Evolutionary conservation across 106 monocot species (phyloP).

Genomic region (Posidonia australis): DNA sequence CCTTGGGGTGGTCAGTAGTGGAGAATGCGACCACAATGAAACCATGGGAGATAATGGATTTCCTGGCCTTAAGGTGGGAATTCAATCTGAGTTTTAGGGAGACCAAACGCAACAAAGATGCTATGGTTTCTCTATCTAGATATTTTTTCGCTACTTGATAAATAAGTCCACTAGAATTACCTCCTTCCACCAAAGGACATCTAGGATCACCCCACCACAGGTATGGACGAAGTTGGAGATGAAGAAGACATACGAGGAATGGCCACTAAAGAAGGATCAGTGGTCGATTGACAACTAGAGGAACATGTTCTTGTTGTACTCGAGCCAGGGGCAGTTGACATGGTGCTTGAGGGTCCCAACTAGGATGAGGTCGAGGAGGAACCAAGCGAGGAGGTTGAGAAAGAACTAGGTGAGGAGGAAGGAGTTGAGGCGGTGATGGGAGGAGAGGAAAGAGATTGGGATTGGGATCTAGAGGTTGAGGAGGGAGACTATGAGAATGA

Average conservation of each 20-base stretch:
- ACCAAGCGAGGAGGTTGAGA: conserved; percentile 50
- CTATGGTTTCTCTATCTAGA: too few relatives aligned
- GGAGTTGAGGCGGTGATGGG: conserved; percentile 4
- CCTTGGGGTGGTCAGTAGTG: too few relatives aligned
- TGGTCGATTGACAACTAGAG: conserved; percentile 58
- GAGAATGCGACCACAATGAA: too few relatives aligned
- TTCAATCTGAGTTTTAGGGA: too few relatives aligned
- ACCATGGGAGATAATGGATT: too few relatives aligned
- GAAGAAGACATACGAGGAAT: conserved; percentile 92
- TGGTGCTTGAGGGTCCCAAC: conserved; percentile 66
- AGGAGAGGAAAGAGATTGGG: conserved; percentile 29
- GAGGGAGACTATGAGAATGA: too few relatives aligned
- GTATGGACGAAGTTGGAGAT: conserved; percentile 43
- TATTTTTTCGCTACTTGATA: too few relatives aligned
- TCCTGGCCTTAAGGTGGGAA: too few relatives aligned
- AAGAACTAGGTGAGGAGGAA: conserved; percentile 21
- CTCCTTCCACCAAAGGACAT: neutral
- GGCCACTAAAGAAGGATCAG: conserved; percentile 96
- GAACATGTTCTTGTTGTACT: conserved; percentile 78
- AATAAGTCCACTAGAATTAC: conserved; percentile 15
- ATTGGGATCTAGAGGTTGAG: conserved; percentile 79
- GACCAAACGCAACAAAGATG: too few relatives aligned
- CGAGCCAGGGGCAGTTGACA: conserved; percentile 70
- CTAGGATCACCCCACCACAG: neutral
- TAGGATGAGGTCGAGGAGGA: conserved; percentile 66